Percentiles rank a stretch among this genome's conserved stretches.
These are phyloP conservation scores for Entomortierella lignicola DNA, from an alignment of 192 early-diverging fungal genomes.

Conservation along the genomic window DNA sequence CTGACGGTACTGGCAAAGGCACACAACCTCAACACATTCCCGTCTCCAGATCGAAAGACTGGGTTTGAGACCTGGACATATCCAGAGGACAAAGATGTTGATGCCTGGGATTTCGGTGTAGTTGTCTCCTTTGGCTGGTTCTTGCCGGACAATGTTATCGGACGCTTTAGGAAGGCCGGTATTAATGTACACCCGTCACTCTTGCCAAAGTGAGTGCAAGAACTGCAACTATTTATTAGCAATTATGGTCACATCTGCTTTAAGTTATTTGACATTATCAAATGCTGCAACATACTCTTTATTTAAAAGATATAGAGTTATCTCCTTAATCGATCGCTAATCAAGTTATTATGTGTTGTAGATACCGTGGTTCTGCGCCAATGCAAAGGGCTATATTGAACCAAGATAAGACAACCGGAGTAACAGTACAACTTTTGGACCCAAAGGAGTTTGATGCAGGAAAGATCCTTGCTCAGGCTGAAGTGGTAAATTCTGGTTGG, in stretches of 20 bases:
- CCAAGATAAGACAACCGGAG: conserved; percentile 77
- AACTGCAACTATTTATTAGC: not conserved
- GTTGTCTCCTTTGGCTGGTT: conserved; percentile 97
- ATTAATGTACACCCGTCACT: conserved; percentile 96
- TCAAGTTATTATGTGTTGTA: too few species aligned
- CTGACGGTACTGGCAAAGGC: conserved; percentile 35
- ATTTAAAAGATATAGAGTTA: too few species aligned
- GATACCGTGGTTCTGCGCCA: conserved; percentile 91
- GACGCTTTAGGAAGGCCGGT: conserved; percentile 71
- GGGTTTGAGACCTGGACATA: conserved; percentile 46
- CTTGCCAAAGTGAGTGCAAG: conserved; percentile 73
- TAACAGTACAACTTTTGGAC: conserved; percentile 90
- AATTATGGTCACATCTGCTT: too few species aligned
- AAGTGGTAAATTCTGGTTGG: conserved; percentile 70
- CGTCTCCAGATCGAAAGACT: conserved; percentile 37
- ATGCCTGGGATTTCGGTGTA: conserved; percentile 77
- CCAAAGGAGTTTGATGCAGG: conserved; percentile 86
- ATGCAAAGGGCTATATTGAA: conserved; percentile 88
- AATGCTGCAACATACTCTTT: too few species aligned
- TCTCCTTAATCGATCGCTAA: too few species aligned
- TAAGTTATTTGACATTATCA: too few species aligned
- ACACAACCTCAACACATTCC: conserved; percentile 35
- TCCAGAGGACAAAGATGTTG: conserved; percentile 18
- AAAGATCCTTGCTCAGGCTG: conserved; percentile 77
- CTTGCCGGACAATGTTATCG: conserved; percentile 78